Evolutionary conservation across 768 basidiomycete genomes (phyloP).

Genomic region (Candolleomyces eurysporus): DNA sequence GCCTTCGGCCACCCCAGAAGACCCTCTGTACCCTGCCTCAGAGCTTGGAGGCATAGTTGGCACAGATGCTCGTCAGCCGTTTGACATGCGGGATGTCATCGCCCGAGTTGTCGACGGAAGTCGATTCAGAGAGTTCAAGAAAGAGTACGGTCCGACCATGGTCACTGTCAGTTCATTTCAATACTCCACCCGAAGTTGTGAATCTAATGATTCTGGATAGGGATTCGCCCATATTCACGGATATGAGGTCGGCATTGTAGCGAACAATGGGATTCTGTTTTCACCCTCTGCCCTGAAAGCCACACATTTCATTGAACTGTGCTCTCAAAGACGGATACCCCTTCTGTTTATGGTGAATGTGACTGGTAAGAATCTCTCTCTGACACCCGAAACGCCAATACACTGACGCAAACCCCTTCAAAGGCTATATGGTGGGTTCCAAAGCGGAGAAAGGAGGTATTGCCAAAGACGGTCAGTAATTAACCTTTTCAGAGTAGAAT

Average conservation of each 20-base stretch:
- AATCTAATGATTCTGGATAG: conserved; percentile 31
- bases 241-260: conserved; percentile 87
- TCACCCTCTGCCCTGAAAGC: conserved; percentile 93
- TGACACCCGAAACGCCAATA: conserved; percentile 5
- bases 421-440: conserved; percentile 93
- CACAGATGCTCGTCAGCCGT: conserved; percentile 82
- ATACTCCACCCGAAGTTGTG: conserved; percentile 1
- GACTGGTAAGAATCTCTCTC: conserved; percentile 50
- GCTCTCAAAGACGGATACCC: conserved; percentile 87
- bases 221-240: conserved; percentile 90
- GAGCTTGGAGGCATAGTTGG: conserved; percentile 93
- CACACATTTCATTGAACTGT: conserved; percentile 93
- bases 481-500: neutral
- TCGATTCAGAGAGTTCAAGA: conserved; percentile 92
- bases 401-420: conserved; percentile 3
- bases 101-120: conserved; percentile 90
- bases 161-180: conserved; percentile 61
- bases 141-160: conserved; percentile 89
- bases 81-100: conserved; percentile 94
- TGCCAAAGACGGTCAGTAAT: conserved; percentile 74
- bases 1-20: conserved; percentile 62
- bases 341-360: conserved; percentile 94
- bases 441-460: conserved; percentile 94
- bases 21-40: conserved; percentile 73
- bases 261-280: conserved; percentile 93